Conservation (phyloP, 2,329 filamentous ascomycete species). For the Drechslerella stenobrocha region DNA sequence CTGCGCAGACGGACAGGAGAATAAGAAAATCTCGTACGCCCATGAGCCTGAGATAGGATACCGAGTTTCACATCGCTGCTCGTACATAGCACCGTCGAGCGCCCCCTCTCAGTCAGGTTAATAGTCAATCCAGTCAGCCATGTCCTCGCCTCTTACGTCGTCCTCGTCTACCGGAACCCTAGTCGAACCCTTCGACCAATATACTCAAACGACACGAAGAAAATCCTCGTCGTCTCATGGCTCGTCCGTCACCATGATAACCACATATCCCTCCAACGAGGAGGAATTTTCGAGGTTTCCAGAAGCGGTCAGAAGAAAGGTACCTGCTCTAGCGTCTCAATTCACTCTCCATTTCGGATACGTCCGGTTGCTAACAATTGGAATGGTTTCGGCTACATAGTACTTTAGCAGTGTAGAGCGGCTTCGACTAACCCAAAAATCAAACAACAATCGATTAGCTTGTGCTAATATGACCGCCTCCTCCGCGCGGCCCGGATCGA, state of each 20-base stretch:
- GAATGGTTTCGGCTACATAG: conserved; percentile 56
- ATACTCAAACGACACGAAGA: conserved; percentile 35
- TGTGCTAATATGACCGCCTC: conserved; percentile 49
- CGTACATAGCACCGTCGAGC: conserved; percentile 31
- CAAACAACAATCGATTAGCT: conserved; percentile 47
- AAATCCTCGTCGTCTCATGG: conserved; percentile 48
- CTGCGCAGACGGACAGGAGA: conserved; percentile 10
- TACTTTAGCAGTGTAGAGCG: conserved; percentile 75
- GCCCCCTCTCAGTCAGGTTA: conserved; percentile 4
- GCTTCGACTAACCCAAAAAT: conserved; percentile 65
- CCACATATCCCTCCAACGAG: conserved; percentile 48
- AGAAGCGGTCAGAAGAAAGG: conserved; percentile 63
- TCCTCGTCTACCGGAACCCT: conserved; percentile 47
- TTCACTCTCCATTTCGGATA: conserved; percentile 33
- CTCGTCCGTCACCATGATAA: conserved; percentile 48
- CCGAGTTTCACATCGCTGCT: conserved; percentile 27
- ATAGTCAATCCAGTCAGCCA: conserved; percentile 15
- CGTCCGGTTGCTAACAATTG: conserved; percentile 30
- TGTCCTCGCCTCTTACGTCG: conserved; percentile 46
- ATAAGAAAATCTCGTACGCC: conserved; percentile 3
- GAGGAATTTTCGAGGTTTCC: conserved; percentile 61
- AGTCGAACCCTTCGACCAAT: conserved; percentile 44
- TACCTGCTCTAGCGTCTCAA: conserved; percentile 56
- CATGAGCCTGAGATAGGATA: conserved; percentile 42
- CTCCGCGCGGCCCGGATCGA: conserved; percentile 53